Evolutionary conservation across 192 early-diverging fungal genomes (phyloP).

Genomic region (Coemansia sp.): DNA sequence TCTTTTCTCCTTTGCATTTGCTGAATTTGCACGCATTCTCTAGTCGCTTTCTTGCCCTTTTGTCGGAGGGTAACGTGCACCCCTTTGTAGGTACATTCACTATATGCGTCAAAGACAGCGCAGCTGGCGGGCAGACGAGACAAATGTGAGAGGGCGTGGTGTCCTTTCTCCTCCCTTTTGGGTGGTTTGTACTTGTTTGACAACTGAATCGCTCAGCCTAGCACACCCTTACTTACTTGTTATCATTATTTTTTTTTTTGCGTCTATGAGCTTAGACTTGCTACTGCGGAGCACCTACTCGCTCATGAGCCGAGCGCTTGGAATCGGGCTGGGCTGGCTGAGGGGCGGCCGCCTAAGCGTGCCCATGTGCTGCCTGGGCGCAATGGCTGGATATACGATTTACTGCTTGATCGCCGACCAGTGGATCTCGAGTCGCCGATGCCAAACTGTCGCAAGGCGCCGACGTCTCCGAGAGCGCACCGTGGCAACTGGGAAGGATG

Average conservation of each 20-base stretch:
- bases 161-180: neutral
- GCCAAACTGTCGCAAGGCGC: conserved; percentile 17
- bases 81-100: neutral
- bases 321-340: conserved; percentile 44
- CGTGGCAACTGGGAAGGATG: neutral
- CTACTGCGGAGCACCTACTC: neutral
- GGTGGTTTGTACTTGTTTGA: neutral
- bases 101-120: neutral
- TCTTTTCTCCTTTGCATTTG: neutral
- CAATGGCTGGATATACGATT: conserved; percentile 36
- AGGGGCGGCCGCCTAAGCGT: conserved; percentile 21
- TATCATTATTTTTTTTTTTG: neutral
- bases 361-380: conserved; percentile 37
- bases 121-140: neutral
- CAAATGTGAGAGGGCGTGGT: neutral
- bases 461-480: conserved; percentile 2
- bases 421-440: conserved; percentile 37
- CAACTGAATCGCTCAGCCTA: neutral
- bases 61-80: conserved; percentile 2
- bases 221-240: neutral
- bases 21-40: neutral
- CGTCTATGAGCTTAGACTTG: neutral
- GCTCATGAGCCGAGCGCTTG: conserved; percentile 36
- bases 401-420: conserved; percentile 42
- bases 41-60: neutral